These are phyloP conservation scores for Taiozyma sp. DNA, from an alignment of 1,139 yeast species.

Conservation along the genomic window DNA sequence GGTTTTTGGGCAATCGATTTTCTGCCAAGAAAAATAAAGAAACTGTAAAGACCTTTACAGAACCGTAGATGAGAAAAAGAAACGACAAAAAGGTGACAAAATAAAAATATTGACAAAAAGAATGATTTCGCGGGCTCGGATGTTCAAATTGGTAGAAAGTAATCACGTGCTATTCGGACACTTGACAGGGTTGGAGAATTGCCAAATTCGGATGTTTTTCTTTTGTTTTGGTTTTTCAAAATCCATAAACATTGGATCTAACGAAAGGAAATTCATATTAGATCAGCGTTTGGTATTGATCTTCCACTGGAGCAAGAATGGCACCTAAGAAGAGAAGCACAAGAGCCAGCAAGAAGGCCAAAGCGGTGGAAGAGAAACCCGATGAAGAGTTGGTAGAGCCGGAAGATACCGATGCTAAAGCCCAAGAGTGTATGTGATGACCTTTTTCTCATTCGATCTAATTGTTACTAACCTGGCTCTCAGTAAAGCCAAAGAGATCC, in stretches of 20 bases:
- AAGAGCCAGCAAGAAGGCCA: constrained; percentile 12
- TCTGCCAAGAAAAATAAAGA: not conserved
- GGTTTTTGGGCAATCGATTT: not conserved
- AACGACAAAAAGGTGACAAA: not conserved
- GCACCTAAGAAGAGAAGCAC: constrained; percentile 24
- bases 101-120: not conserved
- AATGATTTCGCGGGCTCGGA: not conserved
- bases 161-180: not conserved
- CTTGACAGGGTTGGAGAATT: not conserved
- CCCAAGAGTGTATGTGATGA: not conserved
- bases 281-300: not conserved
- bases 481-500: constrained; percentile 2
- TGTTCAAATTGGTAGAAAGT: no score
- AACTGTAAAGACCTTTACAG: not conserved
- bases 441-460: not conserved
- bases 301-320: constrained; percentile 1
- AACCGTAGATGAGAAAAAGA: not conserved
- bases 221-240: not conserved
- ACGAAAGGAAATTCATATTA: not conserved
- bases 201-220: not conserved
- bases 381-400: not conserved
- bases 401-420: not conserved
- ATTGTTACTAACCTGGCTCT: not conserved
- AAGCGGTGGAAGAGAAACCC: not conserved
- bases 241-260: not conserved